Base-by-base conservation (phyloP, 2,329 filamentous ascomycete genomes). In the Triangularia setosa region DNA sequence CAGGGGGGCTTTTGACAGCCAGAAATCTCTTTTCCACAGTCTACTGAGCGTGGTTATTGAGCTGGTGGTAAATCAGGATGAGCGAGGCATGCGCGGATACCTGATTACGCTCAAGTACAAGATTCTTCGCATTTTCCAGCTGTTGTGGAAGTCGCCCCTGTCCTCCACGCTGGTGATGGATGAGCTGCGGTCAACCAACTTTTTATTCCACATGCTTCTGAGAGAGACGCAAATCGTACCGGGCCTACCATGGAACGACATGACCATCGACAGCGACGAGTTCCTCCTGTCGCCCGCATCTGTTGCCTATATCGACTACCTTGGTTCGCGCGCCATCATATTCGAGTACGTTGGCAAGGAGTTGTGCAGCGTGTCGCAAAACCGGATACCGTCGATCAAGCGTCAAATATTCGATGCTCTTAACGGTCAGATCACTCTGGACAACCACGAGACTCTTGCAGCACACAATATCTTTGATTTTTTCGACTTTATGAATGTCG, bases 291-390 rank as follows among this genome's bases (percentile, higher is more conserved):
- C 84, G 0, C 81, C 87, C 21, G 88, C 91, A 9, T 87, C 90
- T 1, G 77, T 84, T 35, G 87, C 90, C 0, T 85, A 95, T 44
- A 83, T 89, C 33, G 88, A 94, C 71, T 96, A 96, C 73, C 81
- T 99, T 55, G 83, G 86, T 12, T 84, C 91, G 64, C 87, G 96
- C 63, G 88, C 91, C 60, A 86, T 91, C 71, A 84, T 92, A 44
- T 85, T 96, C 67, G 91, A 96, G 72, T 98, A 97, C 73, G 87
- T 92, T 33, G 89, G 91, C 14, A 88, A 91, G 65, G 94, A 98
- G 75, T 84, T 99, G 40, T 91, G 92, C 70, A 85, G 89, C 64
- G 87, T 93, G 35, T 86, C 90, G 1, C 88, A 90, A 80, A 84
- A 87, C 64, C 84, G 87, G 58, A 87, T 90, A 68, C 89, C 91